Evolutionary conservation across 2,329 filamentous ascomycete species (phyloP).

Genomic region (Ceratocystis albifundus): DNA sequence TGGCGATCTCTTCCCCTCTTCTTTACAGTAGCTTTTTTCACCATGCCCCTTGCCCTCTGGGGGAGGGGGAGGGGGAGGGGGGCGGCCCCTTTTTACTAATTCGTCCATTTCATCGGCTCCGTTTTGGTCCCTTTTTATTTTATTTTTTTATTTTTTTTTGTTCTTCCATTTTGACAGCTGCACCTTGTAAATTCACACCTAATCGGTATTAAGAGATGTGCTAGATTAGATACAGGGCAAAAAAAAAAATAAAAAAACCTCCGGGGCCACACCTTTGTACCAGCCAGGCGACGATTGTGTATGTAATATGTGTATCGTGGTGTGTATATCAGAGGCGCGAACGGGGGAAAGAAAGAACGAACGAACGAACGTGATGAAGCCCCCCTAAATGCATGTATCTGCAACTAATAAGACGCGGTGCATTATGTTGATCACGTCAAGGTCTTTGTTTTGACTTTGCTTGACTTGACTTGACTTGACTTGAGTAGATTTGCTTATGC

Average conservation of each 20-base stretch:
- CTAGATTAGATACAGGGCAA: neutral
- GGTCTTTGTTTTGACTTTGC: too few species aligned
- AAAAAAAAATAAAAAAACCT: neutral
- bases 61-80: too few species aligned
- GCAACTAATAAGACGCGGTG: too few species aligned
- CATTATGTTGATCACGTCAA: too few species aligned
- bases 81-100: neutral
- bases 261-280: neutral
- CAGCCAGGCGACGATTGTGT: neutral
- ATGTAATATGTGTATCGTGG: constrained; percentile 3
- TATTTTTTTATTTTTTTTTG: too few species aligned
- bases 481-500: too few species aligned
- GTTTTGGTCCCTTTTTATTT: neutral
- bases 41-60: neutral
- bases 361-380: too few species aligned
- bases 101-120: too few species aligned
- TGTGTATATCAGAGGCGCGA: neutral
- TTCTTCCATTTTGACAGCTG: neutral
- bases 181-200: neutral
- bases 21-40: neutral
- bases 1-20: neutral
- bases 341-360: too few species aligned
- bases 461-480: too few species aligned
- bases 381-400: too few species aligned
- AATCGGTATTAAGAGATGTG: neutral